phyloP scores from a whole-genome alignment of 2,329 filamentous ascomycete genomes.

The Sphaerulina populicola region DNA sequence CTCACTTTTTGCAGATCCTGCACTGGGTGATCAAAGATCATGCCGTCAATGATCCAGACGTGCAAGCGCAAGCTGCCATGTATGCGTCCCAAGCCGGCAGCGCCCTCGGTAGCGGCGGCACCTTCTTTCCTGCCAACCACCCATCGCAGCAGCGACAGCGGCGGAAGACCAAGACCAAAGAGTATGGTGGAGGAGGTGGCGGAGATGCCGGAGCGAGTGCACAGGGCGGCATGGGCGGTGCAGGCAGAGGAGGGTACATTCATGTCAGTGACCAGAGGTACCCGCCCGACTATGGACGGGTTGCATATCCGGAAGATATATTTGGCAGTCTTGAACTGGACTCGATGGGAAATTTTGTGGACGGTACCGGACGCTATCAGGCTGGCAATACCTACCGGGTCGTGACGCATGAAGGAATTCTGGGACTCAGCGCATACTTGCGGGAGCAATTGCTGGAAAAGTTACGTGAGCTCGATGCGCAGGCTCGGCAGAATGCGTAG shows the following conservation, averaged over 20 bases:
- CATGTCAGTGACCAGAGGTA: constrained; percentile 54
- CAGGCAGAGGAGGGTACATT: constrained; percentile 53
- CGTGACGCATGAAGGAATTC: constrained; percentile 52
- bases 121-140: constrained; percentile 36
- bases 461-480: constrained; percentile 29
- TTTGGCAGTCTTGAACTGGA: constrained; percentile 58
- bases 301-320: constrained; percentile 59
- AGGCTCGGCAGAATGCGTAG: constrained; percentile 22
- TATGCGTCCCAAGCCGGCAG: constrained; percentile 53
- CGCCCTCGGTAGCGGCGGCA: constrained; percentile 45
- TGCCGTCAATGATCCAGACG: constrained; percentile 49
- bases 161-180: constrained; percentile 19
- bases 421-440: constrained; percentile 31
- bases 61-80: constrained; percentile 51
- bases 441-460: constrained; percentile 30
- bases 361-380: constrained; percentile 51
- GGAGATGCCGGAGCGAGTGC: constrained; percentile 48
- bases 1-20: constrained; percentile 48
- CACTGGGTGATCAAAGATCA: constrained; percentile 49
- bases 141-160: constrained; percentile 25
- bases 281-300: constrained; percentile 56
- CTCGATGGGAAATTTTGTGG: constrained; percentile 49
- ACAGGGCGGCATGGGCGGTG: constrained; percentile 52
- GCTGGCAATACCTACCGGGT: constrained; percentile 55
- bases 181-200: constrained; percentile 34